Percentiles rank a stretch among this genome's conserved stretches.
Conservation (phyloP, 768 basidiomycete species). For the Naematelia encephala region DNA sequence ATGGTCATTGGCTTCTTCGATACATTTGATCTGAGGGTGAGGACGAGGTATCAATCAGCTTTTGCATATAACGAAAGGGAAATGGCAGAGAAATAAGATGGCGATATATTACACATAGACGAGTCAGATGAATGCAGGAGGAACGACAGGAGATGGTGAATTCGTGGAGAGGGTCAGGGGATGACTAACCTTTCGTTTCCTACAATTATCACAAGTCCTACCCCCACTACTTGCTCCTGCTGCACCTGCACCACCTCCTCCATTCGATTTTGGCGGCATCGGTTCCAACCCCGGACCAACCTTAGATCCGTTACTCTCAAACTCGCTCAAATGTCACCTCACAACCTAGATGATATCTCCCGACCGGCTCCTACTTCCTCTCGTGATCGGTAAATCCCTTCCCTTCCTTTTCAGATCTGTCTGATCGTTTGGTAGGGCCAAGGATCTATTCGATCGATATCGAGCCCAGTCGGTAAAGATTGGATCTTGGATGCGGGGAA, state of each 20-base stretch:
- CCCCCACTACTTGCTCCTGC: not conserved
- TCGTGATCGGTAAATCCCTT: too few relatives aligned
- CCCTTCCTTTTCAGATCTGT: too few relatives aligned
- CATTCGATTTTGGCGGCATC: not conserved
- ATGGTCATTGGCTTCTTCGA: constrained; percentile 7
- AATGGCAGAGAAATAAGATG: not conserved
- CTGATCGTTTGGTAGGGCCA: too few relatives aligned
- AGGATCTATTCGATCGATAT: too few relatives aligned
- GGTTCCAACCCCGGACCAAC: not conserved
- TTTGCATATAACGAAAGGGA: not conserved
- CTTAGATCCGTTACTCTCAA: not conserved
- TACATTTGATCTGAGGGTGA: constrained; percentile 29
- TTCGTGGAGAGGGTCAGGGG: not conserved
- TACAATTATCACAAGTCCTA: constrained; percentile 32
- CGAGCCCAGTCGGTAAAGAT: not conserved
- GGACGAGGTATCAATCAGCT: not conserved
- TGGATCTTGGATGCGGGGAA: not conserved
- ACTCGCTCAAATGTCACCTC: too few relatives aligned
- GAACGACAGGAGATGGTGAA: not conserved
- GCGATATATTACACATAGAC: not conserved
- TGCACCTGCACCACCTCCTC: too few relatives aligned
- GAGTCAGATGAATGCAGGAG: not conserved
- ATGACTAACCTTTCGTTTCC: constrained; percentile 28
- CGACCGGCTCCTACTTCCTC: not conserved
- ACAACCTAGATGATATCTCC: too few relatives aligned